Percentiles rank a stretch among this genome's conserved stretches.
Conservation (phyloP, 2,329 filamentous ascomycete species). For the Chaetomium sp. region DNA sequence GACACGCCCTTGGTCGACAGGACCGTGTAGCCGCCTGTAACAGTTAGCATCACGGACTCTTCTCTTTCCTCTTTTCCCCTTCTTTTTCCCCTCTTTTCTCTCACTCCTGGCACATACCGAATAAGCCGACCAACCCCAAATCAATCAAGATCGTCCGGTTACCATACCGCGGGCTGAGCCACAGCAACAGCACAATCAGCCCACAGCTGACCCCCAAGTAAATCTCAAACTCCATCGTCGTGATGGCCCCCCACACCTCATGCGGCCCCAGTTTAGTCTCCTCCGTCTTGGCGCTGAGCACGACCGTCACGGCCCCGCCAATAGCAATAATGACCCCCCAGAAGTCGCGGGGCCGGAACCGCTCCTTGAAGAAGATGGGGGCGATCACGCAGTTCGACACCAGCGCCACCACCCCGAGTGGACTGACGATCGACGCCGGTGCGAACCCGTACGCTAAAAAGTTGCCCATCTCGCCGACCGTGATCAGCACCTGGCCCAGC, state of each 20-base stretch:
- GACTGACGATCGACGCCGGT: constrained; percentile 93
- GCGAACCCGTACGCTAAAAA: constrained; percentile 97
- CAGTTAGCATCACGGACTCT: not conserved
- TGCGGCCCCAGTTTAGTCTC: constrained; percentile 88
- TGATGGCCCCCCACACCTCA: constrained; percentile 85
- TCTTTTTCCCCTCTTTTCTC: not conserved
- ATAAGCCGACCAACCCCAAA: constrained; percentile 84
- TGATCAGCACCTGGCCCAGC: constrained; percentile 88
- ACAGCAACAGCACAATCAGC: constrained; percentile 72
- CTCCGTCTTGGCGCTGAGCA: constrained; percentile 80
- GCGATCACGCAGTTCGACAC: constrained; percentile 97
- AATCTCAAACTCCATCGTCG: constrained; percentile 80
- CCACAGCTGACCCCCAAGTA: constrained; percentile 72
- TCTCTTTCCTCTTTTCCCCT: not conserved
- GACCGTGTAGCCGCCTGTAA: constrained; percentile 82
- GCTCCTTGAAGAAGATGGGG: constrained; percentile 86
- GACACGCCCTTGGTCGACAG: constrained; percentile 94
- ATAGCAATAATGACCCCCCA: constrained; percentile 85
- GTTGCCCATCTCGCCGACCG: constrained; percentile 87
- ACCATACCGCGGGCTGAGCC: constrained; percentile 78
- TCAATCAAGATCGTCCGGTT: constrained; percentile 83
- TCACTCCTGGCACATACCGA: constrained; percentile 53
- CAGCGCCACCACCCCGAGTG: constrained; percentile 90
- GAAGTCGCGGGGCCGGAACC: constrained; percentile 76
- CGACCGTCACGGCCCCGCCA: constrained; percentile 82